These are phyloP conservation scores for Solanum pinnatisectum DNA, from an alignment of 257 asterid genomes.

Conservation along the genomic window DNA sequence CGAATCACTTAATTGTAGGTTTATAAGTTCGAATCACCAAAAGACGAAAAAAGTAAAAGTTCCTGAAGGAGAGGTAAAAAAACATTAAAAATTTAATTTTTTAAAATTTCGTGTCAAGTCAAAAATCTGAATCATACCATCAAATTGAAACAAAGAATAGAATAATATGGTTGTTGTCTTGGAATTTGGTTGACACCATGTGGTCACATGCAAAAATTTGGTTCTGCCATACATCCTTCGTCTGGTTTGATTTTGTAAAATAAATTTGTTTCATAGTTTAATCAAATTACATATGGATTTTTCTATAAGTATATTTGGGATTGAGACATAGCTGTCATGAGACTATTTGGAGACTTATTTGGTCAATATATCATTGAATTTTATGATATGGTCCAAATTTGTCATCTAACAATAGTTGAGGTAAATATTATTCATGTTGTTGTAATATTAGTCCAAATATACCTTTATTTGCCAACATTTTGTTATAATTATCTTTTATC, in stretches of 20 bases:
- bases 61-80: too few species aligned
- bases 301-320: not conserved
- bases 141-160: too few species aligned
- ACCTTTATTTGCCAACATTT: not conserved
- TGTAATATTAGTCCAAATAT: not conserved
- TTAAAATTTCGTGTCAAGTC: too few species aligned
- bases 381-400: not conserved
- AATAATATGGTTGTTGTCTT: not conserved
- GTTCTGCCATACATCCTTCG: not conserved
- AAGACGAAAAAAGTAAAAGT: too few species aligned
- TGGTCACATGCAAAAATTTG: constrained; percentile 4
- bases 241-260: not conserved
- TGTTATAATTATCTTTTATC: not conserved
- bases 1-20: too few species aligned
- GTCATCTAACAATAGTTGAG: not conserved
- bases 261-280: not conserved
- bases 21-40: too few species aligned
- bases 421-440: not conserved
- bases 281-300: not conserved
- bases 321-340: not conserved
- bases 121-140: too few species aligned
- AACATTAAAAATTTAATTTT: too few species aligned
- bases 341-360: not conserved
- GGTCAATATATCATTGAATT: not conserved
- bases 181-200: constrained; percentile 6